Conservation (phyloP, 495 filamentous ascomycete species). For the Thozetella sp. region DNA sequence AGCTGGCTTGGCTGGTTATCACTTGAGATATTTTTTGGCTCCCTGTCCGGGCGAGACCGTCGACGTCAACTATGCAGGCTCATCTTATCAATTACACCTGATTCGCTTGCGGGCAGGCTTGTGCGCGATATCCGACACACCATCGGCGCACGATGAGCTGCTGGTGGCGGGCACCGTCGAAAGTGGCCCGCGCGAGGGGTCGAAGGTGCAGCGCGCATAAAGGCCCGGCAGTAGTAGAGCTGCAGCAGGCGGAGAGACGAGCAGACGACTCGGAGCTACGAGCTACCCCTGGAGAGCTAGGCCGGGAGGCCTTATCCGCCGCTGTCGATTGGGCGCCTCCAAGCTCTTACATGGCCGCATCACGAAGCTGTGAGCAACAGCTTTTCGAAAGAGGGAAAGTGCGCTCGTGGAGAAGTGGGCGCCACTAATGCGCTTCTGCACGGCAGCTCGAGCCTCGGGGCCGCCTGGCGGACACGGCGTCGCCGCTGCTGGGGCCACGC, state of each 20-base stretch:
- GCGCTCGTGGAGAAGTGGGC: slow-evolving; percentile 2
- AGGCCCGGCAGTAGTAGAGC: too few species aligned
- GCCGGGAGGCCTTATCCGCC: slow-evolving; percentile 10
- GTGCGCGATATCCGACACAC: too few species aligned
- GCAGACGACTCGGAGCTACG: background rate
- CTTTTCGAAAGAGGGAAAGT: background rate
- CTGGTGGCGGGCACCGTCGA: too few species aligned
- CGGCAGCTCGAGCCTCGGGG: background rate
- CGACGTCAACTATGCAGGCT: background rate
- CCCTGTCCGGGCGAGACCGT: background rate
- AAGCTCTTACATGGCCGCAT: background rate
- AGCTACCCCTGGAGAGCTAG: slow-evolving; percentile 2
- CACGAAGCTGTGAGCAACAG: slow-evolving; percentile 2
- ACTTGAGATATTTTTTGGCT: background rate
- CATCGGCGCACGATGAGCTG: too few species aligned
- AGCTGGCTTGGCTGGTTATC: slow-evolving; percentile 1
- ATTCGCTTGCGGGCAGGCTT: too few species aligned
- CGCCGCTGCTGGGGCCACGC: background rate
- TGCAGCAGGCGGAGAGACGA: background rate
- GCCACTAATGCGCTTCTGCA: background rate
- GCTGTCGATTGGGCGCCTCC: slow-evolving; percentile 16
- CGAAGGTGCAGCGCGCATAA: too few species aligned
- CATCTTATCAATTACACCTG: background rate
- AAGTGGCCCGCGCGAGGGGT: too few species aligned
- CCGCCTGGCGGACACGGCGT: background rate